These are phyloP conservation scores for Blastobotrys parvus DNA, from an alignment of 805 yeast genomes.

Conservation along the genomic window DNA sequence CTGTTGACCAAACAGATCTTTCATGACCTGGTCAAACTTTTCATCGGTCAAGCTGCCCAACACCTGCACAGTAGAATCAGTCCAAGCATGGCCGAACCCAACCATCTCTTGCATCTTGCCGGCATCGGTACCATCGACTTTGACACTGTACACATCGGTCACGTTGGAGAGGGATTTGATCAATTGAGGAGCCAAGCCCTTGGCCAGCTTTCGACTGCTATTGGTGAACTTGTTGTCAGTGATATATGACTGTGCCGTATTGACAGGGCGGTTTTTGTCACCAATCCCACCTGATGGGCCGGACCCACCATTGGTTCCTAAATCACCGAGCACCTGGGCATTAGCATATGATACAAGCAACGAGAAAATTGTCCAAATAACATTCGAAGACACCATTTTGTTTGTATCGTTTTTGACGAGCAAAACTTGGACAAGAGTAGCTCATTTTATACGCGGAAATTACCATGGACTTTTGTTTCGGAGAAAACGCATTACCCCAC, in stretches of 20 bases:
- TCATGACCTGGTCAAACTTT: constrained; percentile 1
- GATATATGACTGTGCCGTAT: not conserved
- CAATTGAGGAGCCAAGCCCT: not conserved
- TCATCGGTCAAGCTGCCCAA: not conserved
- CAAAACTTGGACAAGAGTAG: no score
- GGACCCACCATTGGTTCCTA: constrained; percentile 4
- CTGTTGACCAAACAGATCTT: constrained; percentile 1
- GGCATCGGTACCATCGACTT: constrained; percentile 1
- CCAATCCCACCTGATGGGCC: constrained; percentile 6
- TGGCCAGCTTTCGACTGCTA: not conserved
- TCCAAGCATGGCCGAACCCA: constrained; percentile 6
- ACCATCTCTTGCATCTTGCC: constrained; percentile 3
- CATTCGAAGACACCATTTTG: no score
- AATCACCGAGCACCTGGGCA: not conserved
- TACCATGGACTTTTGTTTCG: no score
- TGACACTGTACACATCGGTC: not conserved
- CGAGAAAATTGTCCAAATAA: no score
- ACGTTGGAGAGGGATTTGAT: not conserved
- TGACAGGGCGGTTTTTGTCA: constrained; percentile 2
- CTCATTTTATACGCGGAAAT: no score
- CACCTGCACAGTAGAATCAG: constrained; percentile 1
- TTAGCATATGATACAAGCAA: no score
- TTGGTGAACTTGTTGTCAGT: constrained; percentile 2
- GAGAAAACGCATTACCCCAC: no score
- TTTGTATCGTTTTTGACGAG: no score